phyloP scores from a whole-genome alignment of 352 stramenopile species.

The Globisporangium lucens region DNA sequence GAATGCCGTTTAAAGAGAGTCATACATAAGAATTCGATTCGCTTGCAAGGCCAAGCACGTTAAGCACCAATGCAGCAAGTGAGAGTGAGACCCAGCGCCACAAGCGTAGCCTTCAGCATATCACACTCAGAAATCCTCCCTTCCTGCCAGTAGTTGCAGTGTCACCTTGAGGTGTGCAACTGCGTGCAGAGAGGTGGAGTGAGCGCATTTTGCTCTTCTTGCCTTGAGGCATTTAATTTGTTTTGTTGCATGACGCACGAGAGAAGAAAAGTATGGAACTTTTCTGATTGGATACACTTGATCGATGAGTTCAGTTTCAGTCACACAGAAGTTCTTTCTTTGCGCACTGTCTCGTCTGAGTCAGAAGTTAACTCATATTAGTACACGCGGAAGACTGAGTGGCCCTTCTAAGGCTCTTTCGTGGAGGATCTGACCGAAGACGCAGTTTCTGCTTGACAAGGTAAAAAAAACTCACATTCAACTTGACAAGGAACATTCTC shows the following conservation, averaged over 20 bases:
- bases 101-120: too few species aligned
- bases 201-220: neutral
- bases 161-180: too few species aligned
- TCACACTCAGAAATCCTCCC: too few species aligned
- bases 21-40: neutral
- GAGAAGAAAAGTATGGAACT: neutral
- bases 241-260: neutral
- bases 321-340: neutral
- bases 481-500: neutral
- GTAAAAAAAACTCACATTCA: neutral
- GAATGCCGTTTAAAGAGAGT: neutral
- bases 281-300: neutral
- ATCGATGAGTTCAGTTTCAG: conserved; percentile 7
- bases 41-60: neutral
- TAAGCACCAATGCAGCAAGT: too few species aligned
- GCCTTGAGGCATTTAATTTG: neutral
- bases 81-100: too few species aligned
- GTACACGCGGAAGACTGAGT: neutral
- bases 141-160: too few species aligned
- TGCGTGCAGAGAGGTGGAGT: neutral
- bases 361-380: neutral
- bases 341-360: neutral
- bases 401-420: neutral
- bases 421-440: neutral
- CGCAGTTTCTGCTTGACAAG: neutral